Percentiles rank a stretch among this genome's conserved stretches.
Evolutionary conservation across 495 filamentous ascomycete species (phyloP).

Genomic region (Pseudevernia furfuracea): DNA sequence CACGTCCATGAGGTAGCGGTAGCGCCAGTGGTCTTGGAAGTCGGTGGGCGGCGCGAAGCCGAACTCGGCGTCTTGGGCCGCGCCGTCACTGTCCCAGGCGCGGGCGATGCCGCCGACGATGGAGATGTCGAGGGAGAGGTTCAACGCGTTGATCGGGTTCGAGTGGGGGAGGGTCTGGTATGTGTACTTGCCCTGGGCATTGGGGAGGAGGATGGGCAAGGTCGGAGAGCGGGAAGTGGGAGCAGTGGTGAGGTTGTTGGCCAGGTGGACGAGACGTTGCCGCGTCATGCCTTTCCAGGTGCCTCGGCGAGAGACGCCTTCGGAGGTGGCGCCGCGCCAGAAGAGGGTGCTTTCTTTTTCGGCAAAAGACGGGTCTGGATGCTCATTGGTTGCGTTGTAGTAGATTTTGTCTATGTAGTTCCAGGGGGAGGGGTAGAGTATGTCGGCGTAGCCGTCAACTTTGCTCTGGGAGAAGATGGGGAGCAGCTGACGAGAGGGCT

Average conservation of each 20-base stretch:
- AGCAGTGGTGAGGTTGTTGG: conserved; percentile 44
- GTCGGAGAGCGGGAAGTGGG: conserved; percentile 35
- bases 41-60: conserved; percentile 35
- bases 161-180: conserved; percentile 32
- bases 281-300: conserved; percentile 53
- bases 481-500: conserved; percentile 53
- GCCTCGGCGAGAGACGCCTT: conserved; percentile 46
- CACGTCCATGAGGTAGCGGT: conserved; percentile 60
- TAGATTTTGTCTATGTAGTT: conserved; percentile 44
- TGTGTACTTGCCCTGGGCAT: conserved; percentile 27
- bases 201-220: conserved; percentile 29
- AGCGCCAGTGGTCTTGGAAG: conserved; percentile 55
- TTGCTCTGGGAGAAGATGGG: conserved; percentile 73
- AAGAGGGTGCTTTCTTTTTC: conserved; percentile 43
- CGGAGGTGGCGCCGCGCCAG: conserved; percentile 49
- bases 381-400: conserved; percentile 32
- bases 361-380: conserved; percentile 36
- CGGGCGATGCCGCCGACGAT: conserved; percentile 45
- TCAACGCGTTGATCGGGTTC: conserved; percentile 36
- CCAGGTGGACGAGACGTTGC: conserved; percentile 49
- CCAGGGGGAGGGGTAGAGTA: conserved; percentile 42
- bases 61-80: conserved; percentile 45
- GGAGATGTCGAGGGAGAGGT: conserved; percentile 39
- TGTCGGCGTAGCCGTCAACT: conserved; percentile 47
- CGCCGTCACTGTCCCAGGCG: conserved; percentile 47